Base-by-base conservation (phyloP, 352 stramenopile species). In the Globisporangium okanoganense region DNA sequence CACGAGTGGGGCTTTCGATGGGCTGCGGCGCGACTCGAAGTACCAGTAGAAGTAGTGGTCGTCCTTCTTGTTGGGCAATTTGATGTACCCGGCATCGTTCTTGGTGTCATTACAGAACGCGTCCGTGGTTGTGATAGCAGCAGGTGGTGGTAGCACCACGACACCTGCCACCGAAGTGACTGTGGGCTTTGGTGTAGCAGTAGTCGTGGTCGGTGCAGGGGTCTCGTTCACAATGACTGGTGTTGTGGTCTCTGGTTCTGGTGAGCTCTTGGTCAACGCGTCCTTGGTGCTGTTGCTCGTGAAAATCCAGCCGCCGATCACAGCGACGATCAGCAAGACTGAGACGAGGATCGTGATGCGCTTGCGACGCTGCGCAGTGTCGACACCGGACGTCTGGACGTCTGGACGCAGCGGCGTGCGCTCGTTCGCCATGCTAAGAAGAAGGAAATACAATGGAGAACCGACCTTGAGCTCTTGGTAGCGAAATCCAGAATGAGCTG, bases 31-130 rank as follows among this genome's bases (percentile, higher is more conserved):
- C 14, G 71, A 78, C 51, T 79, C 66, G 24, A 79, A 72, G 55
- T 71, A 75, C 70, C 71, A 78, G 53, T 78, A 78, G 64, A 78
- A 78, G 60, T 79, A 78, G 36, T 78, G 55, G 53, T 78, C 71
- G 50, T 78, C 70, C 48, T 76, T 61, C 59, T 75, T 75, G 69
- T 73, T 66, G 6, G 69, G 53, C 31, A 75, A 54, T 43, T 71
- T 69, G 40, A 75, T 74, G 67, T 75, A 74, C 9, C 69, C 69
- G 9, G 69, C 59, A n/a, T 75, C 56, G 33, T 74, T 61, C 16
- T 38, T 56, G 2, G 56, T 49, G 44, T 58, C 55, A 16, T 54
- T 64, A n/a, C 66, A 73, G 59, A 73, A 70, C 4, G 43, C 5
- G 2, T 62, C 35, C 5, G 53, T 43, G n/a, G 16, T 38, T 1